A percentile compares a stretch with the other conserved stretches of the same genome.
Evolutionary conservation across 257 asterid genomes (phyloP).

Genomic region (Plantago ovata): DNA sequence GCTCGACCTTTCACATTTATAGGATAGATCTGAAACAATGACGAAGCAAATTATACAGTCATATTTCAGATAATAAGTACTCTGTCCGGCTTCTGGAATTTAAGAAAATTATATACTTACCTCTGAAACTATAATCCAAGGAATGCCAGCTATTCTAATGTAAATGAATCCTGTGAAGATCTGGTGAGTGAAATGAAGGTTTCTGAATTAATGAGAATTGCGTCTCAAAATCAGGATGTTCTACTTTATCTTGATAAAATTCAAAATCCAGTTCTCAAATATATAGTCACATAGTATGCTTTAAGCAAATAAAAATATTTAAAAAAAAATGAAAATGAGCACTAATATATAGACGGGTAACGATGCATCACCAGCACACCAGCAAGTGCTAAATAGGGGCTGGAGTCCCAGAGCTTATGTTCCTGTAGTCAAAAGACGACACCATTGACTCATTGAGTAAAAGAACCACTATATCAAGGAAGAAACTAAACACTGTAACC

Average conservation of each 20-base stretch:
- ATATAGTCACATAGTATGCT: too few species aligned
- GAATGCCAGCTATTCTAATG: constrained; percentile 87
- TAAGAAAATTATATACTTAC: constrained; percentile 27
- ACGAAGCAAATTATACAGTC: constrained; percentile 5
- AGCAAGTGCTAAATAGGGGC: constrained; percentile 61
- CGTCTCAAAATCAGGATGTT: too few species aligned
- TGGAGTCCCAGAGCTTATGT: constrained; percentile 52
- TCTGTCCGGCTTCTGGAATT: neutral
- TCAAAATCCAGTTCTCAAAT: too few species aligned
- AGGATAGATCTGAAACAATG: constrained; percentile 63
- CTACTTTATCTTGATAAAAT: too few species aligned
- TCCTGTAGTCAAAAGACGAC: constrained; percentile 39
- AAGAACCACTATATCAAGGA: neutral
- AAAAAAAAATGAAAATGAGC: too few species aligned
- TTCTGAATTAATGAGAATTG: neutral
- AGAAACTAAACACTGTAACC: constrained; percentile 31
- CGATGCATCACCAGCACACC: constrained; percentile 67
- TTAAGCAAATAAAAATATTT: too few species aligned
- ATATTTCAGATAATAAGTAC: neutral
- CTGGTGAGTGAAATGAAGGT: constrained; percentile 30
- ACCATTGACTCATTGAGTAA: constrained; percentile 3
- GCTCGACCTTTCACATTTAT: constrained; percentile 84
- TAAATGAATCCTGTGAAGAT: constrained; percentile 65
- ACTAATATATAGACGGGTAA: constrained; percentile 3
- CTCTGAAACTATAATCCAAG: constrained; percentile 97